phyloP scores from a whole-genome alignment of 2,329 filamentous ascomycete genomes.

The Conoideocrella luteorostrata region DNA sequence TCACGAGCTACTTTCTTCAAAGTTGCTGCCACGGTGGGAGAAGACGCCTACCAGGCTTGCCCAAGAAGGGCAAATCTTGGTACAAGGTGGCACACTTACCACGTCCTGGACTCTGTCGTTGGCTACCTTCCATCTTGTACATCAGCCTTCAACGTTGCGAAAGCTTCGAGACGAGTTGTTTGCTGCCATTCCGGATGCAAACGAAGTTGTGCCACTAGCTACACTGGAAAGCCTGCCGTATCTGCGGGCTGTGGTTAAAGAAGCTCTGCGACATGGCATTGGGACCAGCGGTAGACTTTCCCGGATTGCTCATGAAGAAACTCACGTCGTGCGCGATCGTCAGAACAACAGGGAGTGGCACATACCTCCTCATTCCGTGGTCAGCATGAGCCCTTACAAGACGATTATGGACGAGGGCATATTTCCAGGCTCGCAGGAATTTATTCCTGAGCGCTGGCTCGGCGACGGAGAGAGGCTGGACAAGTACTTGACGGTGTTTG shows the following conservation, averaged over 20 bases:
- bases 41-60: slow-evolving; percentile 27
- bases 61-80: slow-evolving; percentile 32
- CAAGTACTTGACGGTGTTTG: slow-evolving; percentile 28
- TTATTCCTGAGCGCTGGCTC: slow-evolving; percentile 31
- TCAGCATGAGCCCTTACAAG: slow-evolving; percentile 32
- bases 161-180: slow-evolving; percentile 30
- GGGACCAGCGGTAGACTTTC: slow-evolving; percentile 41
- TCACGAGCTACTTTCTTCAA: slow-evolving; percentile 25
- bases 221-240: slow-evolving; percentile 33
- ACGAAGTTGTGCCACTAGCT: slow-evolving; percentile 20
- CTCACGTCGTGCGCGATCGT: slow-evolving; percentile 22
- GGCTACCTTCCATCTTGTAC: slow-evolving; percentile 29
- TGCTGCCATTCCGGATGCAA: slow-evolving; percentile 24
- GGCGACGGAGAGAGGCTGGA: slow-evolving; percentile 24
- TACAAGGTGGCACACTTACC: slow-evolving; percentile 34
- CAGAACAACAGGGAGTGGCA: slow-evolving; percentile 20
- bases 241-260: slow-evolving; percentile 44
- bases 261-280: slow-evolving; percentile 43
- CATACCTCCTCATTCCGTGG: slow-evolving; percentile 26
- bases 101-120: slow-evolving; percentile 30
- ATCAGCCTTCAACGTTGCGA: slow-evolving; percentile 22
- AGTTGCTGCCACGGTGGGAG: slow-evolving; percentile 24
- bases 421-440: slow-evolving; percentile 25
- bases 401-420: slow-evolving; percentile 27
- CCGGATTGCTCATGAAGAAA: slow-evolving; percentile 37